Percentiles rank a stretch among this genome's conserved stretches.
These are phyloP conservation scores for Helicocarpus griseus DNA, from an alignment of 2,329 filamentous ascomycete species.

Conservation along the genomic window DNA sequence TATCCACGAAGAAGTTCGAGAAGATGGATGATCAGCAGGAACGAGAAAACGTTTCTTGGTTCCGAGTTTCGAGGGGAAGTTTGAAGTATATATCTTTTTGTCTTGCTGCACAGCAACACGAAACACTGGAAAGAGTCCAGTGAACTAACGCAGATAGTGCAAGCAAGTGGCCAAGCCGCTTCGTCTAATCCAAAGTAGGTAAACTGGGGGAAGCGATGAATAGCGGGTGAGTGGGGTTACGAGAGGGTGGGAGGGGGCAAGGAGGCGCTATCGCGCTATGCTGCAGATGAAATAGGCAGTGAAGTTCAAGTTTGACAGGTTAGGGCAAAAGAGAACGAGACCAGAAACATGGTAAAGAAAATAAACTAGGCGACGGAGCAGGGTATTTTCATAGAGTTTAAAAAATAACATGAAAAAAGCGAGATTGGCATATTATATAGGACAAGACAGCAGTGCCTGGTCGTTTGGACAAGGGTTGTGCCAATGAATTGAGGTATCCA, in stretches of 20 bases:
- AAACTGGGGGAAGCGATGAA: not conserved
- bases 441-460: not conserved
- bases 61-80: not conserved
- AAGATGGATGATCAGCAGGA: constrained; percentile 4
- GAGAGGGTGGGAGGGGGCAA: constrained; percentile 1
- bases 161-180: constrained; percentile 4
- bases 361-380: not conserved
- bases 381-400: not conserved
- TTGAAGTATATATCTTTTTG: constrained; percentile 2
- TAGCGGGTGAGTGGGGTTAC: constrained; percentile 4
- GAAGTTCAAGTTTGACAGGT: constrained; percentile 1
- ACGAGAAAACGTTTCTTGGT: constrained; percentile 2
- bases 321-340: not conserved
- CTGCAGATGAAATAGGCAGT: constrained; percentile 5
- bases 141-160: not conserved
- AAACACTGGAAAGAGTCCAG: constrained; percentile 1
- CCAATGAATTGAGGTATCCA: not conserved
- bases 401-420: not conserved
- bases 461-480: not conserved
- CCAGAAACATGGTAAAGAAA: not conserved
- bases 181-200: constrained; percentile 1
- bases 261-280: not conserved
- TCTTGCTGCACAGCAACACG: constrained; percentile 3
- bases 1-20: not conserved
- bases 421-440: not conserved